phyloP scores from a whole-genome alignment of 2,329 filamentous ascomycete species.

The Epichloe brachyelytri region DNA sequence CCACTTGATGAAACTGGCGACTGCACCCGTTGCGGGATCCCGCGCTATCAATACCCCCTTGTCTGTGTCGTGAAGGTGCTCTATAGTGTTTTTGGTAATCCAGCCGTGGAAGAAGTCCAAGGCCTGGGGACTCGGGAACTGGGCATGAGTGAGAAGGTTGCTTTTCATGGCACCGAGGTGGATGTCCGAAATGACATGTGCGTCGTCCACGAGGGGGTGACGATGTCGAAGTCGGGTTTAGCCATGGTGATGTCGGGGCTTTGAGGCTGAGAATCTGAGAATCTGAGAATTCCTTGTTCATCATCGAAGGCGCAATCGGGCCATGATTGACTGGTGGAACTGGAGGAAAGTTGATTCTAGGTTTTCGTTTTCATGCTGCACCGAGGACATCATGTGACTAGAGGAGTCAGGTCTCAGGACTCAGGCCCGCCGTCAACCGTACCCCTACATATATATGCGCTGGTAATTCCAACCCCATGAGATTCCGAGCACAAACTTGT shows the following conservation, averaged over 20 bases:
- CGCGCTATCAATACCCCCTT: conserved; percentile 23
- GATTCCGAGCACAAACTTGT: too few species aligned
- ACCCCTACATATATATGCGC: too few species aligned
- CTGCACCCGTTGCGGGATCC: conserved; percentile 14
- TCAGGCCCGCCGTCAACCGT: too few species aligned
- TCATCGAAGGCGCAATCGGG: neutral
- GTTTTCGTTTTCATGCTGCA: neutral
- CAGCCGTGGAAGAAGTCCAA: conserved; percentile 17
- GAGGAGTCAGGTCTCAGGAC: too few species aligned
- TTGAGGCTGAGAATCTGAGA: neutral
- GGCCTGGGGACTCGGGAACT: conserved; percentile 23
- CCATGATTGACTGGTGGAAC: neutral
- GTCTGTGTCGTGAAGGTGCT: conserved; percentile 14
- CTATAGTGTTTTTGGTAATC: conserved; percentile 18
- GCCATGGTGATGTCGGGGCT: neutral
- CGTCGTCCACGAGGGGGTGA: conserved; percentile 15
- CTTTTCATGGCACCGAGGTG: conserved; percentile 26
- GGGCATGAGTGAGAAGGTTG: conserved; percentile 26
- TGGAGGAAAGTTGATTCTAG: neutral
- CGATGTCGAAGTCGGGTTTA: conserved; percentile 11
- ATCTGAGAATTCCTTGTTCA: neutral
- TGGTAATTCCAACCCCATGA: too few species aligned
- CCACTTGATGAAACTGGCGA: conserved; percentile 26
- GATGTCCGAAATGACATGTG: conserved; percentile 15
- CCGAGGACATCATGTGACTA: neutral